These are phyloP conservation scores for Metschnikowia noctiluminum DNA, from an alignment of 805 yeast genomes.

Conservation along the genomic window DNA sequence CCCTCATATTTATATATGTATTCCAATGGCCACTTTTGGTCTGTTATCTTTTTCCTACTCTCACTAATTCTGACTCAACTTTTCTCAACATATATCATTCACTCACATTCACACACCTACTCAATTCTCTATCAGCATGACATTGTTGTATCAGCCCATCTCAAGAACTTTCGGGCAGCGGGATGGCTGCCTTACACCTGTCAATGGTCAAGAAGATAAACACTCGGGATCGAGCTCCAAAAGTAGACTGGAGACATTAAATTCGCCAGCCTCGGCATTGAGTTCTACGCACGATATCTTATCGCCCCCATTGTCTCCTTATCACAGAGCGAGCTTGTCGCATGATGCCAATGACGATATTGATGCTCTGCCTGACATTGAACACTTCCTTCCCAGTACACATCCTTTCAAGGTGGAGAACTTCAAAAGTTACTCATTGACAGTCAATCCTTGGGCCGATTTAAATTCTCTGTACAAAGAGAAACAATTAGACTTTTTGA, in stretches of 20 bases:
- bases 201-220: constrained; percentile 14
- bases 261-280: constrained; percentile 2
- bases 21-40: constrained; percentile 2
- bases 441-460: constrained; percentile 50
- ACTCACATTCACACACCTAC: neutral
- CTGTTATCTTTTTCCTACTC: neutral
- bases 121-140: constrained; percentile 16
- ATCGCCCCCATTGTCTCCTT: constrained; percentile 30
- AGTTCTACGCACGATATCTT: constrained; percentile 20
- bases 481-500: constrained; percentile 49
- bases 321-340: constrained; percentile 13
- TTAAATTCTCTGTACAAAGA: constrained; percentile 44
- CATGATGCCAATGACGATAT: constrained; percentile 10
- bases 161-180: constrained; percentile 27
- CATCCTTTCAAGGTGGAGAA: constrained; percentile 48
- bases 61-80: neutral
- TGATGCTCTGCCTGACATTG: constrained; percentile 5
- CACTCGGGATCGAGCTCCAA: neutral
- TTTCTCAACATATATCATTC: too few relatives aligned
- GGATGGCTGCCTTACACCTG: constrained; percentile 34
- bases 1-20: constrained; percentile 6
- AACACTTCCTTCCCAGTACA: constrained; percentile 20
- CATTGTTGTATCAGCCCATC: constrained; percentile 33
- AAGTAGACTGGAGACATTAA: neutral
- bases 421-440: constrained; percentile 43